Conservation (phyloP, 2,329 filamentous ascomycete genomes). For the Nemania sp. region DNA sequence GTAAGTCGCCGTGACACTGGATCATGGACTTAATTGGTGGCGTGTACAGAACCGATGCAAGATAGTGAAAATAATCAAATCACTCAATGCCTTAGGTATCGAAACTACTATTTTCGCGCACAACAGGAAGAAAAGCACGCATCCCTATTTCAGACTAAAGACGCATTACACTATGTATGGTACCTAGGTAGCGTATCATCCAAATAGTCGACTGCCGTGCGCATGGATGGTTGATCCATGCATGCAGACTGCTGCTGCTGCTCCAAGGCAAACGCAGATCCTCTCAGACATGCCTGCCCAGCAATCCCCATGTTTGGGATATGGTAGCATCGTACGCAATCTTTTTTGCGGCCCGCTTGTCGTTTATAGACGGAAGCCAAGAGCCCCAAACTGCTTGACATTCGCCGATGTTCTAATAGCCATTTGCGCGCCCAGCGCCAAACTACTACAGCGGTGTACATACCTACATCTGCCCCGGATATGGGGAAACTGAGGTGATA, state of each 20-base stretch:
- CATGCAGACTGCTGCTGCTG: conserved; percentile 3
- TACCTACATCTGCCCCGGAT: too few species aligned
- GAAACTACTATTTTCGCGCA: too few species aligned
- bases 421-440: too few species aligned
- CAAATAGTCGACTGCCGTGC: conserved; percentile 3
- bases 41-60: not conserved
- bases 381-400: too few species aligned
- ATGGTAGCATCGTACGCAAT: too few species aligned
- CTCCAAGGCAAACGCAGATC: conserved; percentile 13
- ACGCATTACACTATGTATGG: not conserved
- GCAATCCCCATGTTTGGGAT: not conserved
- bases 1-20: not conserved
- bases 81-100: too few species aligned
- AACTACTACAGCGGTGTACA: conserved; percentile 6
- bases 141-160: too few species aligned
- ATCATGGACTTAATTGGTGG: not conserved
- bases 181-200: not conserved
- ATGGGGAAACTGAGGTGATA: too few species aligned
- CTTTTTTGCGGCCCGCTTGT: too few species aligned
- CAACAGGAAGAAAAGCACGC: not conserved
- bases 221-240: conserved; percentile 10
- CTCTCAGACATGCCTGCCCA: not conserved
- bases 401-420: too few species aligned
- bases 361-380: not conserved
- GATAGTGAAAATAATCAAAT: conserved; percentile 4